Evolutionary conservation across 176 grass and related monocot genomes (phyloP).

Genomic region (Hordeum marinum): DNA sequence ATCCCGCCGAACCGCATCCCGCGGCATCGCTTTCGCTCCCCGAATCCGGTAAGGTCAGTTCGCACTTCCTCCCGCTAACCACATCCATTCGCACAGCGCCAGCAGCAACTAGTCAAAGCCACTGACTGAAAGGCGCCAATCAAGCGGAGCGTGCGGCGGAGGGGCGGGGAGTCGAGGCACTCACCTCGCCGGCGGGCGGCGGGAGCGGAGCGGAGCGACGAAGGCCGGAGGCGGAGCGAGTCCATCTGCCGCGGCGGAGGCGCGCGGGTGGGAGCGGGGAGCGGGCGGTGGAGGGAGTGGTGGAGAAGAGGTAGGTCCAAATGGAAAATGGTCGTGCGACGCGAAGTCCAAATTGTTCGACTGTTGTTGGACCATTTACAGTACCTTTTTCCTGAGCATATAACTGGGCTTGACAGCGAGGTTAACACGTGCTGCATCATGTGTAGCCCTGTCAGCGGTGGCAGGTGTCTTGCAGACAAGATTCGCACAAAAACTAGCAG

Average conservation of each 20-base stretch:
- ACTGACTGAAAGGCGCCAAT: background rate
- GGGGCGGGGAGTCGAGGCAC: background rate
- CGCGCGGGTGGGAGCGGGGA: background rate
- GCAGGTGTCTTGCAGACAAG: too few relatives aligned
- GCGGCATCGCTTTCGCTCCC: background rate
- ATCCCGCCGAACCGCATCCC: background rate
- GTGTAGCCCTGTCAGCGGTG: too few relatives aligned
- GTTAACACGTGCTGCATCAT: too few relatives aligned
- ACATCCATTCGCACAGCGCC: background rate
- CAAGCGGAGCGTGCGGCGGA: background rate
- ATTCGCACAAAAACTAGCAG: too few relatives aligned
- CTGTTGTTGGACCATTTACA: background rate
- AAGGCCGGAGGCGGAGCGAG: slow-evolving; percentile 38
- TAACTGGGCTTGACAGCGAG: too few relatives aligned
- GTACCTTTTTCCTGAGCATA: too few relatives aligned
- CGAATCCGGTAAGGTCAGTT: background rate
- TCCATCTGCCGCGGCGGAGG: slow-evolving; percentile 15
- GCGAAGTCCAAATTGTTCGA: background rate
- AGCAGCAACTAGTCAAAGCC: background rate
- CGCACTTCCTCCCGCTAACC: background rate
- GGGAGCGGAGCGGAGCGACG: slow-evolving; percentile 22
- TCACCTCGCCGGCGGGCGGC: slow-evolving; percentile 29
- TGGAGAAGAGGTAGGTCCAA: background rate
- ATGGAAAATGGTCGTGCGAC: background rate
- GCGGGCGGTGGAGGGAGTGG: background rate